Conservation (phyloP, 148 eudicot species). For the Silene uniflora region DNA sequence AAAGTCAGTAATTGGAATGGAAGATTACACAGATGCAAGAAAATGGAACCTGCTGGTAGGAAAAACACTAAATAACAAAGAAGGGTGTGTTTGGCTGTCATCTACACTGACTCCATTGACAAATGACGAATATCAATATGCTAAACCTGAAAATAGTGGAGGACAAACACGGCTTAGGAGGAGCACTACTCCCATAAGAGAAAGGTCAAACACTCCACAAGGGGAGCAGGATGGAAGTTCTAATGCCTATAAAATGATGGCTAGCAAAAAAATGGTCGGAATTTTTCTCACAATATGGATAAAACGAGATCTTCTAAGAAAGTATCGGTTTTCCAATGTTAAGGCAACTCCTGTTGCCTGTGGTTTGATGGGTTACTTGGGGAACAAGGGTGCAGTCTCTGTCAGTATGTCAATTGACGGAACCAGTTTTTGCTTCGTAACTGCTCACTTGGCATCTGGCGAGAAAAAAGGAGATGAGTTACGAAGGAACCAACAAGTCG, state of each 20-base stretch:
- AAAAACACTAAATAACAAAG: slow-evolving; percentile 65
- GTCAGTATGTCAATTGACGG: slow-evolving; percentile 60
- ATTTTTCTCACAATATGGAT: slow-evolving; percentile 51
- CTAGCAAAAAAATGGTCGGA: slow-evolving; percentile 64
- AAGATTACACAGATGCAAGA: slow-evolving; percentile 64
- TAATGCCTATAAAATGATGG: slow-evolving; percentile 39
- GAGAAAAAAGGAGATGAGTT: slow-evolving; percentile 75
- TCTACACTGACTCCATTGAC: slow-evolving; percentile 38
- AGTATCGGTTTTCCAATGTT: slow-evolving; percentile 40
- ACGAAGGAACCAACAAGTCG: slow-evolving; percentile 60
- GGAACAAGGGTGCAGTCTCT: slow-evolving; percentile 60
- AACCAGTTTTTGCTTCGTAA: slow-evolving; percentile 64
- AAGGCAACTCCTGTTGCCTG: slow-evolving; percentile 39
- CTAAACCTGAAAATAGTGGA: slow-evolving; percentile 35
- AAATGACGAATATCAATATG: slow-evolving; percentile 46
- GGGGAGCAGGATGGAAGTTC: slow-evolving; percentile 32
- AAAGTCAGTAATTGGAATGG: slow-evolving; percentile 52
- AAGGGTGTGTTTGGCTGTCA: slow-evolving; percentile 74
- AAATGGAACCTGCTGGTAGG: slow-evolving; percentile 74
- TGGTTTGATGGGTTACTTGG: slow-evolving; percentile 30
- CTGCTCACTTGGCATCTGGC: slow-evolving; percentile 75
- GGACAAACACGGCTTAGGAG: slow-evolving; percentile 24
- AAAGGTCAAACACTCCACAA: slow-evolving; percentile 28
- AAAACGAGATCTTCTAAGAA: slow-evolving; percentile 35
- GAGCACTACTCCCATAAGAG: slow-evolving; percentile 28